A percentile compares a stretch with the other conserved stretches of the same genome.
These are phyloP conservation scores for Chenopodium album DNA, from an alignment of 148 eudicot genomes.

Conservation along the genomic window DNA sequence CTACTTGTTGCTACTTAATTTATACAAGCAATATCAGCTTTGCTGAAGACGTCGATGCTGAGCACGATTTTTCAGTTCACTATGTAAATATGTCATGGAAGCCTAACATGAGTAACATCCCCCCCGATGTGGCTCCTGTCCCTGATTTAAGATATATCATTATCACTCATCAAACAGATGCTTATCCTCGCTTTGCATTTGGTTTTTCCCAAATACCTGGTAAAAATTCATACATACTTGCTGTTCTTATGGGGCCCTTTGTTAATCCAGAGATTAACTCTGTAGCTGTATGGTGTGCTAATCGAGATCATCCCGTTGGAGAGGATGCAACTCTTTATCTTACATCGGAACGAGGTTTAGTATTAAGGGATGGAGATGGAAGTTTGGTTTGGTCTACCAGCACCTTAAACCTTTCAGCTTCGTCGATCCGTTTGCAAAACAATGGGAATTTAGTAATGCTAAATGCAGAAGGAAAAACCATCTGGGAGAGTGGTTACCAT, in stretches of 20 bases:
- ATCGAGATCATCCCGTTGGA: slow-evolving; percentile 24
- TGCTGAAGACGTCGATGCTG: background rate
- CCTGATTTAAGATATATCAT: too few relatives aligned
- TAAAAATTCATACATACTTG: background rate
- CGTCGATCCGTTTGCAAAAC: slow-evolving; percentile 11
- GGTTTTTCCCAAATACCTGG: background rate
- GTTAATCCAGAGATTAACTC: too few relatives aligned
- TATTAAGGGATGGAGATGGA: slow-evolving; percentile 27
- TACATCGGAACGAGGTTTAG: slow-evolving; percentile 20
- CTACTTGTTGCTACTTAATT: background rate
- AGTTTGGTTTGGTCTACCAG: slow-evolving; percentile 31
- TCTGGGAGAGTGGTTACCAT: slow-evolving; percentile 34
- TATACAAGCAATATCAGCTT: background rate
- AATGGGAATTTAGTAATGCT: slow-evolving; percentile 21
- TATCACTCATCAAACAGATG: background rate
- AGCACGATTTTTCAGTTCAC: too few relatives aligned
- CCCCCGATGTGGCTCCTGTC: too few relatives aligned
- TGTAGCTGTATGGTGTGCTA: slow-evolving; percentile 33
- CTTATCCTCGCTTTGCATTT: background rate
- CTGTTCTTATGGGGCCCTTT: background rate
- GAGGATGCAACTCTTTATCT: slow-evolving; percentile 25
- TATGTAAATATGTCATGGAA: background rate
- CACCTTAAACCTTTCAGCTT: slow-evolving; percentile 9
- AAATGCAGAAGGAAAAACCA: background rate
- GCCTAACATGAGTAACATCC: too few relatives aligned